Conservation (phyloP, 768 basidiomycete species). For the Mycena sanguinolenta region DNA sequence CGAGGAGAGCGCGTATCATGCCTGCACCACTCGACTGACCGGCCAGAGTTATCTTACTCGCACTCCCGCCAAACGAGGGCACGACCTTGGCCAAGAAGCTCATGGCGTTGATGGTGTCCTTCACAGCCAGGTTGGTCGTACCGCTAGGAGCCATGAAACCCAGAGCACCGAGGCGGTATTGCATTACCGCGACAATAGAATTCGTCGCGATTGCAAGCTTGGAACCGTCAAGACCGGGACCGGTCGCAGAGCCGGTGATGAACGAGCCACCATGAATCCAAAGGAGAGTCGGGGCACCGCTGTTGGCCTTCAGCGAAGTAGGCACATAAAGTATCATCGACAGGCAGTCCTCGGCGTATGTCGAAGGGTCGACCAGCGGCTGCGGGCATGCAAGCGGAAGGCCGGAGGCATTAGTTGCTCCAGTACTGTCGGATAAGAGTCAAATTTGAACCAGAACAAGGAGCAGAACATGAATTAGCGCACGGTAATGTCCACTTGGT, state of each 20-base stretch:
- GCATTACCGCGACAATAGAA: conserved; percentile 85
- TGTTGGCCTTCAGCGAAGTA: conserved; percentile 48
- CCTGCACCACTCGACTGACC: conserved; percentile 88
- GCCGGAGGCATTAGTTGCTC: conserved; percentile 61
- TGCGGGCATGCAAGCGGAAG: conserved; percentile 85
- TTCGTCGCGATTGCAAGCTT: conserved; percentile 76
- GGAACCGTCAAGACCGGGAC: conserved; percentile 82
- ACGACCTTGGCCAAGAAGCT: conserved; percentile 70
- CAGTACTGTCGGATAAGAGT: conserved; percentile 54
- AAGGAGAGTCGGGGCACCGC: conserved; percentile 64
- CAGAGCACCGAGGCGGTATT: conserved; percentile 87
- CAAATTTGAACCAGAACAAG: conserved; percentile 17
- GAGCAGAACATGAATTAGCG: conserved; percentile 41
- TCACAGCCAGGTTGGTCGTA: conserved; percentile 77
- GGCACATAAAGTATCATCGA: conserved; percentile 84
- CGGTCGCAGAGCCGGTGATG: conserved; percentile 75
- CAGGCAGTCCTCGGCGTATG: conserved; percentile 83
- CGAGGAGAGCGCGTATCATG: conserved; percentile 83
- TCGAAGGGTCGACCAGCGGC: conserved; percentile 59
- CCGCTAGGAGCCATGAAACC: conserved; percentile 83
- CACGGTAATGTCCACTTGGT: conserved; percentile 76
- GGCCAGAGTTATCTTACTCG: conserved; percentile 77
- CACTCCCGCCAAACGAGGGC: conserved; percentile 76
- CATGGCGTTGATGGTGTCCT: conserved; percentile 76
- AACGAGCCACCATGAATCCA: conserved; percentile 94